Base-by-base conservation (phyloP, 768 basidiomycete species). In the Agrocybe praecox region DNA sequence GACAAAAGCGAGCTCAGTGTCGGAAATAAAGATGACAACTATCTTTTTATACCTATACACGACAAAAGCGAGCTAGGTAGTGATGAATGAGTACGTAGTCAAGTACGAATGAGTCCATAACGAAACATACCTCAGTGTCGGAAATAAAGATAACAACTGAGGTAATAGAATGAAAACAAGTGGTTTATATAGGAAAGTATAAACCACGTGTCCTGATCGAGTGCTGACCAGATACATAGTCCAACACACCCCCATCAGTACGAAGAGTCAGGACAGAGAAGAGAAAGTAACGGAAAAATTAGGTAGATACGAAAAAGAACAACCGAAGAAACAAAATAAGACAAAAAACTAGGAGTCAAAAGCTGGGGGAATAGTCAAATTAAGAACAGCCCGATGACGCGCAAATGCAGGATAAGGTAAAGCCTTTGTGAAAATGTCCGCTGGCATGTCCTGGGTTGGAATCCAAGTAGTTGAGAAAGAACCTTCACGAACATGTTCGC, bases 401-500 rank as follows among this genome's bases (percentile, higher is more conserved):
- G 47, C 24, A 44, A 65, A 64, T 0, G 57, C 6, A 46, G 55
- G 17, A 19, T 21, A 44, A 21, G 48, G 19, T 6, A 76, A 64
- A 1, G 67, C 53, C 60, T 80, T 81, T 0, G 76, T 80, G 51
- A 81, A 70, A 9, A 74, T 64, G 60, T 80, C 77, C 0, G 78
- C 74, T 12, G 65, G 46, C 57, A 74, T 77, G 24, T 74, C 62
- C 0, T 48, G 34, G 0, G 75, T 73, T 2, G 73, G 67, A 22
- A 72, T 59, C 62, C 74, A 74, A 6, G 32, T 9, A 6, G 74
- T 59, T 0, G 57, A 46, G 22, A 66, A 57, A 5, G 56, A 44
- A 0, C 63, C 59, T n/a, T 61, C 54, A 2, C 14, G 1, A 36
- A 72, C 55, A 22, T 70, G 61, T 24, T 76, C 64, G 2, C 69